Percentiles rank a stretch among this genome's conserved stretches.
Evolutionary conservation across 164 flowering plant genomes (phyloP).

Genomic region (Tetracentron sinense): DNA sequence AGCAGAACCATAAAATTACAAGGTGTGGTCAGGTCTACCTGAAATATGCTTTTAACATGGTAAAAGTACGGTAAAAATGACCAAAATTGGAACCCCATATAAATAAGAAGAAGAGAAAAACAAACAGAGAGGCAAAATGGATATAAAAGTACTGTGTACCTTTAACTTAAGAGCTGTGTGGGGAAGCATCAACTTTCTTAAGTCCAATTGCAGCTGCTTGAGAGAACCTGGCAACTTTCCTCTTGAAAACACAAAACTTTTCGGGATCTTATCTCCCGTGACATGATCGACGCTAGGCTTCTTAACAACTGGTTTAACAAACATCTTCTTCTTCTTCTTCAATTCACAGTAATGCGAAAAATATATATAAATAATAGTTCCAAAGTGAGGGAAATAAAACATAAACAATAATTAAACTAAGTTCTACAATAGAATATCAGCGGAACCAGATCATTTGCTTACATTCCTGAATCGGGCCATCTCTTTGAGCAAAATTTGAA

Average conservation of each 20-base stretch:
- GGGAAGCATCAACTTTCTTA: constrained; percentile 89
- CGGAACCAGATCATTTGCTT: too few species aligned
- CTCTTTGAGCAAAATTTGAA: not conserved
- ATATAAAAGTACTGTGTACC: too few species aligned
- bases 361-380: too few species aligned
- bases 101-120: too few species aligned
- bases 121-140: too few species aligned
- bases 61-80: too few species aligned
- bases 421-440: not conserved
- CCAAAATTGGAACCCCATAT: too few species aligned
- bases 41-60: too few species aligned
- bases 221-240: constrained; percentile 70
- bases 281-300: constrained; percentile 63
- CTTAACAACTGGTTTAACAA: constrained; percentile 47
- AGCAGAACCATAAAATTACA: too few species aligned
- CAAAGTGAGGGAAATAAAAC: not conserved
- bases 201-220: constrained; percentile 65
- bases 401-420: not conserved
- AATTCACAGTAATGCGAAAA: constrained; percentile 4
- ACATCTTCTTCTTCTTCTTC: constrained; percentile 40
- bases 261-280: constrained; percentile 85
- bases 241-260: constrained; percentile 80
- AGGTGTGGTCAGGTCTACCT: too few species aligned
- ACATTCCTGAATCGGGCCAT: constrained; percentile 54
- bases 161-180: constrained; percentile 82